phyloP scores from a whole-genome alignment of 2,329 filamentous ascomycete genomes.

The Alternaria incomplexa region DNA sequence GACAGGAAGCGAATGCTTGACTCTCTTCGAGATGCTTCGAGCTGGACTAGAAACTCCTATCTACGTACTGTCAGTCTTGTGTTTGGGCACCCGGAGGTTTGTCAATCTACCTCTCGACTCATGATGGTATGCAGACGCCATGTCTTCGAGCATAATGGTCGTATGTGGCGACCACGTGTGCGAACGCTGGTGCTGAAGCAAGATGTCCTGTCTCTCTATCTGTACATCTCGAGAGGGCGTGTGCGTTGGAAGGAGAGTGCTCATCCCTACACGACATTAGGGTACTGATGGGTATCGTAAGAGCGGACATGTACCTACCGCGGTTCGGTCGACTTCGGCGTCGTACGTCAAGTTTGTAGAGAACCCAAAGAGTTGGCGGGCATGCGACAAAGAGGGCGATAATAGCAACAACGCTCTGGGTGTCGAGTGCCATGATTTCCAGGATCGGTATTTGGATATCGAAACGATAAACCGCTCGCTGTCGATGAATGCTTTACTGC shows the following conservation, averaged over 20 bases:
- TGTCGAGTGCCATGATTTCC: background rate
- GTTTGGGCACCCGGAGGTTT: too few relatives aligned
- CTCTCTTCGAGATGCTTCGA: too few relatives aligned
- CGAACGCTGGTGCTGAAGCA: background rate
- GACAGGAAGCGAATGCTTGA: too few relatives aligned
- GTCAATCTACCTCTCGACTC: background rate
- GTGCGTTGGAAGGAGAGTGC: background rate
- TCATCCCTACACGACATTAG: too few relatives aligned
- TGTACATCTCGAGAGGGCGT: background rate
- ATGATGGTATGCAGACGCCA: background rate
- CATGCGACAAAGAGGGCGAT: background rate
- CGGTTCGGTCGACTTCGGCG: too few relatives aligned
- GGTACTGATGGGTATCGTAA: too few relatives aligned
- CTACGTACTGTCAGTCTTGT: too few relatives aligned
- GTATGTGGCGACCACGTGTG: background rate
- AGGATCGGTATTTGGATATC: too few relatives aligned
- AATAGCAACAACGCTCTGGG: background rate
- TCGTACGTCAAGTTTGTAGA: background rate
- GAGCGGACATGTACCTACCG: too few relatives aligned
- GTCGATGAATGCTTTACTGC: too few relatives aligned
- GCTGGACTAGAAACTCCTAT: too few relatives aligned
- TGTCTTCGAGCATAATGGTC: background rate
- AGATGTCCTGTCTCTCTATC: rapidly evolving
- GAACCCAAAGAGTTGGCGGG: background rate
- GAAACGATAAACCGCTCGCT: too few relatives aligned